Base-by-base conservation (phyloP, 495 filamentous ascomycete genomes). In the Diplogelasinospora grovesii region DNA sequence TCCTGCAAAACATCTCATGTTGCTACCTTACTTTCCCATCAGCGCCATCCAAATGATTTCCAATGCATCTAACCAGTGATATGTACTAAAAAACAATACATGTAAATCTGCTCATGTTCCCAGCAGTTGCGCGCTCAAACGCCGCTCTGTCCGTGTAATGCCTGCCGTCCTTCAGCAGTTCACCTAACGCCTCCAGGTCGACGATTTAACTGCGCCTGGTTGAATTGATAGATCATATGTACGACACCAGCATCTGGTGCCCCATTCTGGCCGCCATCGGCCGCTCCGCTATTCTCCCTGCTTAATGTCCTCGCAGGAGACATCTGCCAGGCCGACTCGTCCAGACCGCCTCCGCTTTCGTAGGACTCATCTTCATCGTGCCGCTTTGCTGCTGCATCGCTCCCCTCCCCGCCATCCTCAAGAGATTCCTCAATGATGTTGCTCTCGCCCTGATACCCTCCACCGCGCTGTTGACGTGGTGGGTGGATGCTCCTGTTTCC, bases 191-290 rank as follows among this genome's bases (percentile, higher is more conserved):
- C 65, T 23, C 65, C 50, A n/a, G 54, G 55, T 24, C 55, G 44
- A 10, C 60, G 54, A 22, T 85, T 82, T 40, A 79, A 77, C 56
- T 89, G 85, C 39, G 77, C 85, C 63, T 82, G 88, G 57, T 89
- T 85, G 59, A 95, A 95, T 57, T 97, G 85, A 54, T 89, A 86
- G 31, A 98, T 74, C 61, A 97, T 64, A 2, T 85, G 84, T 41
- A 98, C 67, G 8, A 98, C 92, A 16, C 83, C 85, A 1, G 74
- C 65, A 27, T 69, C 71, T 15, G 65, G 69, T 21, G 68, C 64
- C 3, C 41, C 46, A 9, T 19, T n/a, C 9, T 7, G 13, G 10
- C 18, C n/a, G 7, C 32, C 37, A 14, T 54, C 50, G 1, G 46
- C 45, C n/a, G n/a, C n/a, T 7, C 44, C 53, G 25, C 65, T 73